phyloP scores from a whole-genome alignment of 371 early-diverging fungal species.

The Apophysomyces trapeziformis region DNA sequence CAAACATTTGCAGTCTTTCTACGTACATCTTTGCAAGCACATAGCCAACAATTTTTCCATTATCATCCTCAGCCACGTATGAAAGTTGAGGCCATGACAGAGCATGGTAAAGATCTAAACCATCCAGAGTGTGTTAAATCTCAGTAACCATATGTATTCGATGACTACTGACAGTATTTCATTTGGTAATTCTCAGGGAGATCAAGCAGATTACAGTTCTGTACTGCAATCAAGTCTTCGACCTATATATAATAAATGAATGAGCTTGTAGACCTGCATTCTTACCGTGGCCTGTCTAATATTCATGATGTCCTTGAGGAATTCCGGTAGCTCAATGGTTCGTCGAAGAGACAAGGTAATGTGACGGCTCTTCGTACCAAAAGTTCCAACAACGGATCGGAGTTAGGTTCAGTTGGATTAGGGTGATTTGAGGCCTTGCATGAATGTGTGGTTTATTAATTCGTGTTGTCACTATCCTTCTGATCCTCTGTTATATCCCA shows the following conservation, averaged over 20 bases:
- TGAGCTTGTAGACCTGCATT: neutral
- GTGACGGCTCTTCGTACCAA: neutral
- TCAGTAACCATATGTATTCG: neutral
- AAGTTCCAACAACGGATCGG: neutral
- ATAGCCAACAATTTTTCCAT: slow-evolving; percentile 94
- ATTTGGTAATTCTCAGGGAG: slow-evolving; percentile 98
- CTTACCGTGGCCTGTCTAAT: slow-evolving; percentile 71
- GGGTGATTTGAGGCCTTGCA: no score
- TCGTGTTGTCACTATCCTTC: no score
- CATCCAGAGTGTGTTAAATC: neutral
- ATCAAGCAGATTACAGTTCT: slow-evolving; percentile 95
- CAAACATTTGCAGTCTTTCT: no score
- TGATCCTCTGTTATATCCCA: no score
- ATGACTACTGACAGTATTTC: slow-evolving; percentile 84
- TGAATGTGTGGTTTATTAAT: no score
- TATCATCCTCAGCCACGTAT: slow-evolving; percentile 92
- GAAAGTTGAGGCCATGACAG: slow-evolving; percentile 97
- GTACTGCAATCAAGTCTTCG: slow-evolving; percentile 85
- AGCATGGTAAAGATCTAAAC: slow-evolving; percentile 87
- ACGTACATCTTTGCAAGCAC: slow-evolving; percentile 95
- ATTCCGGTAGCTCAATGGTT: no score
- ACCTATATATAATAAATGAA: slow-evolving; percentile 43
- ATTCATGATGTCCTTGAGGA: slow-evolving; percentile 46
- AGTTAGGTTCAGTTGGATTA: no score
- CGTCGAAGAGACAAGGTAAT: neutral